phyloP scores from a whole-genome alignment of 2,329 filamentous ascomycete genomes.

The Hymenoscyphus fructigenus region DNA sequence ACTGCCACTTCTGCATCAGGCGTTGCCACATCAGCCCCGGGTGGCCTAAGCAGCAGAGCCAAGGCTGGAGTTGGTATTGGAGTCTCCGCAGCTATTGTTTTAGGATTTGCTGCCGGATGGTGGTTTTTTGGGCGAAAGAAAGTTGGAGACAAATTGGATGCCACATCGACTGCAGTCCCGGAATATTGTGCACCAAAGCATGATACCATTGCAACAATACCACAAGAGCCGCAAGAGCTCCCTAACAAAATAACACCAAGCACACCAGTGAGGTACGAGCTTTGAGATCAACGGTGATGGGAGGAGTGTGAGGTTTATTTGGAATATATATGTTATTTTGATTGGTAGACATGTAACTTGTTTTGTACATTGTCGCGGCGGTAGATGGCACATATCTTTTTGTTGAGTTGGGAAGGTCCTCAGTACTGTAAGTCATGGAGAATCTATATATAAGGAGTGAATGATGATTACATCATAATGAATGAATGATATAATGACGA shows the following conservation, averaged over 20 bases:
- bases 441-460: too few relatives aligned
- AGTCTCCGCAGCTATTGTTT: constrained; percentile 7
- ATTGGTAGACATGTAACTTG: too few relatives aligned
- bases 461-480: too few relatives aligned
- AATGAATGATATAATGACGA: too few relatives aligned
- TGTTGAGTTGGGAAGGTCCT: too few relatives aligned
- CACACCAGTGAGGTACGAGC: not conserved
- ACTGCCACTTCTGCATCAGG: not conserved
- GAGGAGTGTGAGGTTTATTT: not conserved
- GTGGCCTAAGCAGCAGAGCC: constrained; percentile 6
- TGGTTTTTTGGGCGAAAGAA: constrained; percentile 7
- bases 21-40: not conserved
- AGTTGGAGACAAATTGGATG: not conserved
- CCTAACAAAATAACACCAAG: not conserved
- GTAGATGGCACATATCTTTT: too few relatives aligned
- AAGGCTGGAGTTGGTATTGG: constrained; percentile 14
- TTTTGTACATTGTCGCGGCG: too few relatives aligned
- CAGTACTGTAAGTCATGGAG: too few relatives aligned
- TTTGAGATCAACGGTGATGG: not conserved
- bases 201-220: not conserved
- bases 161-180: not conserved
- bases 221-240: not conserved
- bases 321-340: not conserved
- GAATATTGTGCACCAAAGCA: not conserved
- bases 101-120: constrained; percentile 11